A percentile compares a stretch with the other conserved stretches of the same genome.
Conservation (phyloP, 139 green algal species). For the Parachlorella kessleri region DNA sequence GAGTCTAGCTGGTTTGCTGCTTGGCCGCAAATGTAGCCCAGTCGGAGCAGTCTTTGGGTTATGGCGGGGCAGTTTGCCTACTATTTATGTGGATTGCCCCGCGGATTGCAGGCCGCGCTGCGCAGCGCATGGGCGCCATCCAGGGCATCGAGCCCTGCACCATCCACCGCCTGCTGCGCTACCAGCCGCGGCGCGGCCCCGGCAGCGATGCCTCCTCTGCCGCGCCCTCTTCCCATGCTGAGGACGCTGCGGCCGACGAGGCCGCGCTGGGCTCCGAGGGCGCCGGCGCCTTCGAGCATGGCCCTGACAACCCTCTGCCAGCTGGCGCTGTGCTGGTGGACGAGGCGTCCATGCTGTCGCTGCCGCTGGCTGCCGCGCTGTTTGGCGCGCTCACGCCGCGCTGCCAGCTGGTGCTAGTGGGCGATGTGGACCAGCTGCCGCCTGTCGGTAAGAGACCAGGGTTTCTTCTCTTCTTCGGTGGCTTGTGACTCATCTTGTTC, state of each 20-base stretch:
- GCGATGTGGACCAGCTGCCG: conserved; percentile 89
- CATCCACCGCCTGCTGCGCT: conserved; percentile 76
- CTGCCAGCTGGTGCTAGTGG: conserved; percentile 77
- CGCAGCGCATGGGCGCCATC: conserved; percentile 57
- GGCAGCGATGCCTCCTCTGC: background rate
- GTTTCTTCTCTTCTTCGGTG: too few species aligned
- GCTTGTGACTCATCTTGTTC: too few species aligned
- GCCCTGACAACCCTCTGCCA: conserved; percentile 37
- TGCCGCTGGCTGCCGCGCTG: conserved; percentile 70
- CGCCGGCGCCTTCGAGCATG: background rate
- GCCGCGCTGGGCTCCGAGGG: conserved; percentile 16
- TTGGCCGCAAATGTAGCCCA: too few species aligned
- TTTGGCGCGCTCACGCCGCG: conserved; percentile 55
- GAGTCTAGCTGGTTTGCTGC: too few species aligned
- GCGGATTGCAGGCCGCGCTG: conserved; percentile 54
- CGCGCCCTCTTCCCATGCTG: background rate
- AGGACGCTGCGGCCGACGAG: background rate
- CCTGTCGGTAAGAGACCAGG: conserved; percentile 71
- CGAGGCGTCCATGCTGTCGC: conserved; percentile 84
- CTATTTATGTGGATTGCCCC: too few species aligned
- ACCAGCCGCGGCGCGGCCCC: conserved; percentile 15
- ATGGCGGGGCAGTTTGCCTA: too few species aligned
- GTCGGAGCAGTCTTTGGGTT: too few species aligned
- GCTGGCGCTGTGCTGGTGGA: conserved; percentile 74
- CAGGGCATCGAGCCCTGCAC: conserved; percentile 47